A percentile compares a stretch with the other conserved stretches of the same genome.
phyloP scores from a whole-genome alignment of 768 basidiomycete species.

The Lentinula detonsa region DNA sequence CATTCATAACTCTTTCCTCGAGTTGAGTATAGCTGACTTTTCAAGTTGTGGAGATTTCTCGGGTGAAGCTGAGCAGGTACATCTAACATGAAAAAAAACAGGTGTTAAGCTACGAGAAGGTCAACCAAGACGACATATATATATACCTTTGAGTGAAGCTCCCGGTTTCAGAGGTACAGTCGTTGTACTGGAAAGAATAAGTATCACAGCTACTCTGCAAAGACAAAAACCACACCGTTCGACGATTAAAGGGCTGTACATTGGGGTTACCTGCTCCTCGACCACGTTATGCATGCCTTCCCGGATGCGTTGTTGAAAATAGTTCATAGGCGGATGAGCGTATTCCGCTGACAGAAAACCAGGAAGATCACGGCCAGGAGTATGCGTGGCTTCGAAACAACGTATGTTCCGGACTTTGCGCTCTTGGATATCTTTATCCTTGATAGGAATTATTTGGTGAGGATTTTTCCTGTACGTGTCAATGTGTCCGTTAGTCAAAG shows the following conservation, averaged over 20 bases:
- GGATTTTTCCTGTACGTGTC: constrained; percentile 49
- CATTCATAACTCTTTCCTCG: neutral
- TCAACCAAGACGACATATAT: neutral
- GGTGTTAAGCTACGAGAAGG: neutral
- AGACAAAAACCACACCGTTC: constrained; percentile 38
- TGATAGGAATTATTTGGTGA: constrained; percentile 30
- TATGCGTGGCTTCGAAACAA: constrained; percentile 8
- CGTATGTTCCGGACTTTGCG: constrained; percentile 22
- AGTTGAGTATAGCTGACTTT: neutral
- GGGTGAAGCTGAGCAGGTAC: constrained; percentile 32
- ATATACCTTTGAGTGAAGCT: constrained; percentile 48
- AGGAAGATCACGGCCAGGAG: constrained; percentile 38
- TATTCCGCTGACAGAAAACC: constrained; percentile 31
- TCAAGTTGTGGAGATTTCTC: constrained; percentile 14
- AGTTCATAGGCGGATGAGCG: constrained; percentile 35
- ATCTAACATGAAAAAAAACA: constrained; percentile 22
- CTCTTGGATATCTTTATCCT: constrained; percentile 25
- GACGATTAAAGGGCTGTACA: constrained; percentile 31
- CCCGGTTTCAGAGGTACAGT: constrained; percentile 46
- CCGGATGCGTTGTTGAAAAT: constrained; percentile 33
- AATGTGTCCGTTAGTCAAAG: neutral
- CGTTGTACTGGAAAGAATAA: constrained; percentile 30
- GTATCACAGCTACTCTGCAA: neutral
- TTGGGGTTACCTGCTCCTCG: constrained; percentile 50
- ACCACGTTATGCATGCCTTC: constrained; percentile 26